phyloP scores from a whole-genome alignment of 192 early-diverging fungal species.

The Umbelopsis ramanniana region DNA sequence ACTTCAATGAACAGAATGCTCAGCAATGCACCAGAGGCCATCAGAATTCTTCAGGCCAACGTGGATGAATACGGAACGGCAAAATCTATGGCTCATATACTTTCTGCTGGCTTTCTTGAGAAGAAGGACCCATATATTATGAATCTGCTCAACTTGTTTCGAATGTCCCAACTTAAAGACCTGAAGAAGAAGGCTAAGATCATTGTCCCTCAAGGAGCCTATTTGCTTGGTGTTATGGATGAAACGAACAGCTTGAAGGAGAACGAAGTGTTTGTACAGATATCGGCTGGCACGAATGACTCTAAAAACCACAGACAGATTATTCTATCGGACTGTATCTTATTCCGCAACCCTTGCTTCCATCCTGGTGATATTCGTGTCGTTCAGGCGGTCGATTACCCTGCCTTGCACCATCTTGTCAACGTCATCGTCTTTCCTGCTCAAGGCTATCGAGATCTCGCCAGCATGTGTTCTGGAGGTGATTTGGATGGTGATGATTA shows the following conservation, averaged over 20 bases:
- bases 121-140: conserved; percentile 47
- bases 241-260: conserved; percentile 48
- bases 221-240: conserved; percentile 60
- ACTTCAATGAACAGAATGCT: conserved; percentile 43
- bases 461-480: conserved; percentile 79
- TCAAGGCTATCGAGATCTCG: conserved; percentile 67
- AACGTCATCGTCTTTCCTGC: conserved; percentile 81
- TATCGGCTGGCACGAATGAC: conserved; percentile 28
- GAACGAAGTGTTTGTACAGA: conserved; percentile 56
- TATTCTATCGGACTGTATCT: conserved; percentile 46
- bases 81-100: conserved; percentile 43
- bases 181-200: conserved; percentile 59
- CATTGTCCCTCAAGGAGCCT: conserved; percentile 54
- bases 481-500: conserved; percentile 84
- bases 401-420: conserved; percentile 45
- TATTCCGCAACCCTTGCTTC: conserved; percentile 65
- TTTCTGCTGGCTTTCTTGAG: conserved; percentile 53
- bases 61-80: conserved; percentile 50
- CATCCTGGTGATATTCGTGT: conserved; percentile 70
- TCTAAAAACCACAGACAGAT: conserved; percentile 28
- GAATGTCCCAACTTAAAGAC: conserved; percentile 48
- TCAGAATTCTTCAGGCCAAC: conserved; percentile 43
- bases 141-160: conserved; percentile 50
- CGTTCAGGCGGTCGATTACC: conserved; percentile 60
- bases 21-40: conserved; percentile 37